Percentiles rank a stretch among this genome's conserved stretches.
Conservation (phyloP, 2,329 filamentous ascomycete species). For the Moelleriella libera region DNA sequence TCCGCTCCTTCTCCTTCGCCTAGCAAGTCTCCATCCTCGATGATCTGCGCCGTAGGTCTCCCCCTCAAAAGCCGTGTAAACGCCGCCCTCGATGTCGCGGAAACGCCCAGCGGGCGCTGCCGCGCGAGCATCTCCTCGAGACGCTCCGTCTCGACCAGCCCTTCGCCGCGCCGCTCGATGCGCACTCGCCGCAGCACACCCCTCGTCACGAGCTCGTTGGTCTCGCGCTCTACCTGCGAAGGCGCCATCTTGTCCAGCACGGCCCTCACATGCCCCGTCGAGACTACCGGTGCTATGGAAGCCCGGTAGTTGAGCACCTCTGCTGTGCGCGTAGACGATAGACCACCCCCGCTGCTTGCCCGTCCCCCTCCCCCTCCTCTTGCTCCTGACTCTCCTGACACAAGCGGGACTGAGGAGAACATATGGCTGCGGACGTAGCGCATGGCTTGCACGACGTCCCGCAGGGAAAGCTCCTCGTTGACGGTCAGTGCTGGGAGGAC, state of each 20-base stretch:
- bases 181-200: conserved; percentile 47
- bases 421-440: conserved; percentile 44
- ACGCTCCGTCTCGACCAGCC: conserved; percentile 43
- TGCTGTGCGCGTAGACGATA: conserved; percentile 43
- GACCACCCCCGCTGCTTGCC: conserved; percentile 34
- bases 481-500: conserved; percentile 37
- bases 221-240: conserved; percentile 52
- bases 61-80: conserved; percentile 37
- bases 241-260: conserved; percentile 38
- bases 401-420: conserved; percentile 46
- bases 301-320: conserved; percentile 48
- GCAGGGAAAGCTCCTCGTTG: conserved; percentile 33
- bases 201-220: conserved; percentile 41
- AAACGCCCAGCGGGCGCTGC: conserved; percentile 14
- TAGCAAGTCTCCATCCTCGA: too few relatives aligned
- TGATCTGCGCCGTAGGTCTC: conserved; percentile 28
- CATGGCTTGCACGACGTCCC: conserved; percentile 52
- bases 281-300: conserved; percentile 48
- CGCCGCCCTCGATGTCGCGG: conserved; percentile 28
- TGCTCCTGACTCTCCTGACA: too few relatives aligned
- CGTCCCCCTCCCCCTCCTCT: too few relatives aligned
- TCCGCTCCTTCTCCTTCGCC: too few relatives aligned
- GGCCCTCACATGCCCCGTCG: conserved; percentile 50
- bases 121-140: conserved; percentile 33
- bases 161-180: conserved; percentile 51